These are phyloP conservation scores for Heterobasidion parviporum DNA, from an alignment of 1,284 basidiomycete species.

Conservation along the genomic window DNA sequence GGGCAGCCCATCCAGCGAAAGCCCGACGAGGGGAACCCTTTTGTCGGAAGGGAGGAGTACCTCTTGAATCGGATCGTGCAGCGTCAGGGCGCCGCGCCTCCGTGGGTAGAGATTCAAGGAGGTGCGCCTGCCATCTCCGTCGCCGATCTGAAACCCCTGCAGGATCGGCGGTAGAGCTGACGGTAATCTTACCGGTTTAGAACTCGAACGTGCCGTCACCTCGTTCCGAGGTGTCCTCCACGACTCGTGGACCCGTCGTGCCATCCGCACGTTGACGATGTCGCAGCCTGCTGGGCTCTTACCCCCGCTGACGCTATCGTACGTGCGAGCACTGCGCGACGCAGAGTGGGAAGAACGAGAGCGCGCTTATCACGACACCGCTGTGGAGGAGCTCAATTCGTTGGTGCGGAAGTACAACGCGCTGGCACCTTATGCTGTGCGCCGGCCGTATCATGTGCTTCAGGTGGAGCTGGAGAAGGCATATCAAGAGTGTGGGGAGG, in stretches of 20 bases:
- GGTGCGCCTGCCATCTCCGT: conserved; percentile 29
- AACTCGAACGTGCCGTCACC: conserved; percentile 46
- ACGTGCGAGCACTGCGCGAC: conserved; percentile 51
- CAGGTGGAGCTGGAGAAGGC: conserved; percentile 50
- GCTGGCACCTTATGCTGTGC: conserved; percentile 67
- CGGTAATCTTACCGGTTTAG: conserved; percentile 15
- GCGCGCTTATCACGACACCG: conserved; percentile 59
- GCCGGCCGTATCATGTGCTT: conserved; percentile 50
- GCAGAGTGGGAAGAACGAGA: conserved; percentile 70
- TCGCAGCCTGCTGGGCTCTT: conserved; percentile 33
- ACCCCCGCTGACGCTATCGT: conserved; percentile 33
- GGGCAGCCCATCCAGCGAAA: conserved; percentile 62
- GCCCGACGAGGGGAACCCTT: conserved; percentile 72
- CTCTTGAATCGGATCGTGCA: conserved; percentile 88
- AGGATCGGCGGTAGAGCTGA: neutral
- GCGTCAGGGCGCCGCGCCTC: conserved; percentile 78
- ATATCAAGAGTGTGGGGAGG: conserved; percentile 45
- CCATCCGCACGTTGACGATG: conserved; percentile 51
- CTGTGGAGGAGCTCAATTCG: conserved; percentile 65
- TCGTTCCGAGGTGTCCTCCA: conserved; percentile 60
- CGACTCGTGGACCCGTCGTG: conserved; percentile 61
- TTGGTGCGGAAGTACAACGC: conserved; percentile 75
- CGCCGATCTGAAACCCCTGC: neutral
- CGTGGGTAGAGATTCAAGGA: conserved; percentile 84
- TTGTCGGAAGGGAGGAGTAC: conserved; percentile 71